These are phyloP conservation scores for Auricularia heimuer DNA, from an alignment of 768 basidiomycete genomes.

Conservation along the genomic window DNA sequence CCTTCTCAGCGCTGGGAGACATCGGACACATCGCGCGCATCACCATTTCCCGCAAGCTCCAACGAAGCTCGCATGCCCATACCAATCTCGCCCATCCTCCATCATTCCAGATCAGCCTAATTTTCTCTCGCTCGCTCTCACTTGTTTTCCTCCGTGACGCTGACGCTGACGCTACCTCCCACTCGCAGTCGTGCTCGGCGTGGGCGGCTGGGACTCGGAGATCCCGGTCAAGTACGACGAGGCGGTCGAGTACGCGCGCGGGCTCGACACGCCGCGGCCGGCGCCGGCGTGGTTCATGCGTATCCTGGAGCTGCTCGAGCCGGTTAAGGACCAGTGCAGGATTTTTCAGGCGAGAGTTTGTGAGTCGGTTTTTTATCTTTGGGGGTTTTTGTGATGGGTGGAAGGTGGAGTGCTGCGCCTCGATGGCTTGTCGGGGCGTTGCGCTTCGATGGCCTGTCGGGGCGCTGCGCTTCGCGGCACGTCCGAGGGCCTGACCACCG, in stretches of 20 bases:
- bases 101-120: background rate
- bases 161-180: background rate
- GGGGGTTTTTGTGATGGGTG: too few relatives aligned
- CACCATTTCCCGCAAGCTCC: too few relatives aligned
- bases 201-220: background rate
- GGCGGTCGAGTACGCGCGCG: background rate
- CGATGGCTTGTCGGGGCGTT: too few relatives aligned
- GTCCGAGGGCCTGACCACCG: too few relatives aligned
- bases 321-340: constrained; percentile 13
- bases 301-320: constrained; percentile 21
- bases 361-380: background rate
- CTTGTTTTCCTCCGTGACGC: background rate
- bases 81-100: too few relatives aligned
- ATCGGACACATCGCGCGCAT: too few relatives aligned
- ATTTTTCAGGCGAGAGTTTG: background rate
- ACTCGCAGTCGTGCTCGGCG: background rate
- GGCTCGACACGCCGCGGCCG: background rate
- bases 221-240: background rate
- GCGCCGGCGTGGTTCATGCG: constrained; percentile 19
- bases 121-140: background rate
- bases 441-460: too few relatives aligned
- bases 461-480: too few relatives aligned
- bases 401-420: too few relatives aligned
- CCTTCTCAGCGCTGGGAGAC: too few relatives aligned
- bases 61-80: too few relatives aligned